Percentiles rank a stretch among this genome's conserved stretches.
phyloP scores from a whole-genome alignment of 148 eudicot genomes.

The Camellia granthamiana region DNA sequence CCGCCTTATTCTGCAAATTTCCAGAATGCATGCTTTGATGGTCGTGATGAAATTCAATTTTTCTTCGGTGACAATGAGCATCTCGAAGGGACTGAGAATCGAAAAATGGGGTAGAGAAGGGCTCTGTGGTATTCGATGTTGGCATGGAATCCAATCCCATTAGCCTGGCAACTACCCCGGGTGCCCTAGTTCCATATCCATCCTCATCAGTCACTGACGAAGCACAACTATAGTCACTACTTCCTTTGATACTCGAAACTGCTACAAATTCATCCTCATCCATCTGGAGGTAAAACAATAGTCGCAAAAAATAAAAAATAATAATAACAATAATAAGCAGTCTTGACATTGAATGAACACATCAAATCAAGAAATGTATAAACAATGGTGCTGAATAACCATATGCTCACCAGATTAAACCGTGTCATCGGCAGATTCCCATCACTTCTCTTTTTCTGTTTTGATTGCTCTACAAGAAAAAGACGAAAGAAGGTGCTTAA shows the following conservation, averaged over 20 bases:
- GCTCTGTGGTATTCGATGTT: slow-evolving; percentile 46
- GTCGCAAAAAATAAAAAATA: neutral
- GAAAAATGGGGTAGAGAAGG: slow-evolving; percentile 58
- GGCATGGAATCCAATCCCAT: slow-evolving; percentile 95
- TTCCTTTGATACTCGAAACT: slow-evolving; percentile 53
- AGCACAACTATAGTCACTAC: slow-evolving; percentile 81
- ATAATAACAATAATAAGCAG: neutral
- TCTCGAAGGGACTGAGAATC: slow-evolving; percentile 61
- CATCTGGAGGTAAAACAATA: slow-evolving; percentile 35
- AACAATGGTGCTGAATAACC: neutral
- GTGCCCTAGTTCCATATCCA: slow-evolving; percentile 53
- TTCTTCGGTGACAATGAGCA: slow-evolving; percentile 38
- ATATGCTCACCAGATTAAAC: slow-evolving; percentile 47
- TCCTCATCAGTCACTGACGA: slow-evolving; percentile 91
- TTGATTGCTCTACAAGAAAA: slow-evolving; percentile 50
- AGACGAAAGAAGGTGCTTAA: slow-evolving; percentile 15
- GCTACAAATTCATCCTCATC: slow-evolving; percentile 65
- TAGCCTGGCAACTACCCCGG: slow-evolving; percentile 88
- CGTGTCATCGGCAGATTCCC: slow-evolving; percentile 59
- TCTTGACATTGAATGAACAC: no score
- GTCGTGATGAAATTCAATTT: slow-evolving; percentile 47
- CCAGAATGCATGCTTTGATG: slow-evolving; percentile 36
- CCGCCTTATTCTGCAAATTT: slow-evolving; percentile 33
- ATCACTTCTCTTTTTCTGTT: slow-evolving; percentile 68
- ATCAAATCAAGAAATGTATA: neutral